A percentile compares a stretch with the other conserved stretches of the same genome.
Conservation (phyloP, 2,329 filamentous ascomycete species). For the Epichloe scottii region DNA sequence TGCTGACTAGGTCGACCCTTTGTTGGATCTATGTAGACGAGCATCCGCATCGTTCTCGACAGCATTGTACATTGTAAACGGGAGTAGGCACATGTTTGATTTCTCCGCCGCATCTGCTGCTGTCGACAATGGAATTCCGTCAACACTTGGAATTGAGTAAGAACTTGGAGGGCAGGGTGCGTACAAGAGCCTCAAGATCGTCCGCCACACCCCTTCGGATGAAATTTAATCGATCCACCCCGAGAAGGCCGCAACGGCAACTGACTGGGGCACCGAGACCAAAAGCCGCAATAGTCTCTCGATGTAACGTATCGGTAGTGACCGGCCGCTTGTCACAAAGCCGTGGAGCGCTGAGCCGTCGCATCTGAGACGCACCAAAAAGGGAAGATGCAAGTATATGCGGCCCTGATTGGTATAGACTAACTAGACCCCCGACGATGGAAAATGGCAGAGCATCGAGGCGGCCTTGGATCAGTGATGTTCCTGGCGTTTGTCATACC, state of each 20-base stretch:
- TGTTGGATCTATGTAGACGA: no score
- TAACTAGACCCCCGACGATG: background rate
- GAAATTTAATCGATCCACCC: background rate
- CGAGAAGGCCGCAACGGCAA: background rate
- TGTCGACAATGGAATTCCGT: no score
- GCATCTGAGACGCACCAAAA: slow-evolving; percentile 2
- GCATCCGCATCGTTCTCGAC: no score
- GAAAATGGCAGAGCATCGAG: no score
- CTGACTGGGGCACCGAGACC: background rate
- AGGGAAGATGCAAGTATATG: background rate
- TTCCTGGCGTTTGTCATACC: background rate
- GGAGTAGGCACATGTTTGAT: no score
- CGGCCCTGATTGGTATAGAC: background rate
- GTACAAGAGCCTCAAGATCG: background rate
- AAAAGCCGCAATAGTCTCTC: background rate
- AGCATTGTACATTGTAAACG: no score
- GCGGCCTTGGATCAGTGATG: background rate
- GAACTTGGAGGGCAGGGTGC: no score
- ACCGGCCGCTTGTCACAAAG: background rate
- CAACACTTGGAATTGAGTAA: no score
- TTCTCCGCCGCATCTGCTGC: no score
- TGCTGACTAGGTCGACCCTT: no score
- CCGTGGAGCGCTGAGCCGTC: background rate
- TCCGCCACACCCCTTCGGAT: background rate
- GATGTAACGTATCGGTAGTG: slow-evolving; percentile 9